Evolutionary conservation across 2,329 filamentous ascomycete genomes (phyloP).

Genomic region (Scorias spongiosa): DNA sequence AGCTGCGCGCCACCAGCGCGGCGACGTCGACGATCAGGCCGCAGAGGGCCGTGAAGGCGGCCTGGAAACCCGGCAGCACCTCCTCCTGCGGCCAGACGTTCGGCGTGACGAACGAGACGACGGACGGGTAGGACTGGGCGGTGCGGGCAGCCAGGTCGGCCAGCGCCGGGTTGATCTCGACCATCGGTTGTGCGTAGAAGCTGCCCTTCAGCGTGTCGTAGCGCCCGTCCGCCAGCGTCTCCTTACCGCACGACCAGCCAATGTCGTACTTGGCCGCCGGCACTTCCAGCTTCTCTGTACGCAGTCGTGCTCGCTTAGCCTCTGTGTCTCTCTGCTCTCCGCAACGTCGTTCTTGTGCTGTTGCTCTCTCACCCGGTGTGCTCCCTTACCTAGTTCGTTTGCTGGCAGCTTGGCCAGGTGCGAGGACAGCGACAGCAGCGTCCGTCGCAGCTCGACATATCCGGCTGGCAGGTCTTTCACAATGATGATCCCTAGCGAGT

Average conservation of each 20-base stretch:
- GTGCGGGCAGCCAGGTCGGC: constrained; percentile 35
- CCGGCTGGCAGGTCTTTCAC: constrained; percentile 66
- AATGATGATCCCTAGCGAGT: constrained; percentile 83
- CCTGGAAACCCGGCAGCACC: constrained; percentile 59
- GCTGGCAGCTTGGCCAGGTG: constrained; percentile 71
- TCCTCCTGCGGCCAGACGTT: constrained; percentile 71
- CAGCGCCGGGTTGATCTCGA: constrained; percentile 38
- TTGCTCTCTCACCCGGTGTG: background rate
- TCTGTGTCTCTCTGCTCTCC: background rate
- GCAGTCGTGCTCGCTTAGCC: background rate
- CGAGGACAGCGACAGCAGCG: constrained; percentile 71
- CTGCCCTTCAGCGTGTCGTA: constrained; percentile 71
- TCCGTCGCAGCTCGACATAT: constrained; percentile 57
- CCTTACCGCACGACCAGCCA: constrained; percentile 70
- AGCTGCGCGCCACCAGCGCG: constrained; percentile 75
- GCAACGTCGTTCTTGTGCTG: background rate
- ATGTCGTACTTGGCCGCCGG: constrained; percentile 43
- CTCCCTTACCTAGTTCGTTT: constrained; percentile 47
- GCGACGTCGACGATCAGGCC: constrained; percentile 77
- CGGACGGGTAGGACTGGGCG: constrained; percentile 42
- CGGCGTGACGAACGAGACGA: constrained; percentile 76
- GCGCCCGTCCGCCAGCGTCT: constrained; percentile 62
- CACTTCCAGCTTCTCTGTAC: constrained; percentile 30
- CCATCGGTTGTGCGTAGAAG: constrained; percentile 57
- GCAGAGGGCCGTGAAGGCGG: constrained; percentile 61